phyloP scores from a whole-genome alignment of 768 basidiomycete genomes.

The Lentinula boryana region DNA sequence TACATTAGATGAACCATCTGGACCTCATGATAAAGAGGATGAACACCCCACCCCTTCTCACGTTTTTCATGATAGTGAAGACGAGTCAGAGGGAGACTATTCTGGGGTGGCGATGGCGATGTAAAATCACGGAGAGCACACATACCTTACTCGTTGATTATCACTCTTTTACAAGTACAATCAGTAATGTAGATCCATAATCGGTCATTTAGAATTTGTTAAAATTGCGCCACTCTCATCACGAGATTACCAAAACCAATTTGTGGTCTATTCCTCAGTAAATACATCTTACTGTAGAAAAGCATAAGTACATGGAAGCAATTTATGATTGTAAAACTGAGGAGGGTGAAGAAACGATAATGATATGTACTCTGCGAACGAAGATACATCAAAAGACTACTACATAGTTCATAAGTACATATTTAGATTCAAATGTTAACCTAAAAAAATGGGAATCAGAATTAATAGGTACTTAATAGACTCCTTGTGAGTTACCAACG shows the following conservation, averaged over 20 bases:
- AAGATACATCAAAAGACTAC: neutral
- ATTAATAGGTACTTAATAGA: neutral
- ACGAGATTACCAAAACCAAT: too few relatives aligned
- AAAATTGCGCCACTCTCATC: too few relatives aligned
- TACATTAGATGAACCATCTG: neutral
- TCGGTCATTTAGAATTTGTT: too few relatives aligned
- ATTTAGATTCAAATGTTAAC: neutral
- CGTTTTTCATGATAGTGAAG: conserved; percentile 1
- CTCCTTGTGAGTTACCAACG: conserved; percentile 4
- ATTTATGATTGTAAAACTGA: too few relatives aligned
- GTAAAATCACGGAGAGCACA: neutral
- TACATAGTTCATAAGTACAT: neutral
- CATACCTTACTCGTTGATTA: too few relatives aligned
- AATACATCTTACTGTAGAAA: too few relatives aligned
- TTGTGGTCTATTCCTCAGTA: too few relatives aligned
- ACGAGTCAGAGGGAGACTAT: neutral
- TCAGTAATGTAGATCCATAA: too few relatives aligned
- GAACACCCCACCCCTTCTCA: neutral
- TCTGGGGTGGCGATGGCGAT: conserved; percentile 1
- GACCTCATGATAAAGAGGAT: neutral
- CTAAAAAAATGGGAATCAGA: neutral
- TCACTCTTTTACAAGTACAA: too few relatives aligned
- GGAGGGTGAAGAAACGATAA: too few relatives aligned
- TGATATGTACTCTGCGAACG: neutral
- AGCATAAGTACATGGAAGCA: too few relatives aligned